These are phyloP conservation scores for Fusarium protoensiforme DNA, from an alignment of 2,329 filamentous ascomycete species.

Conservation along the genomic window DNA sequence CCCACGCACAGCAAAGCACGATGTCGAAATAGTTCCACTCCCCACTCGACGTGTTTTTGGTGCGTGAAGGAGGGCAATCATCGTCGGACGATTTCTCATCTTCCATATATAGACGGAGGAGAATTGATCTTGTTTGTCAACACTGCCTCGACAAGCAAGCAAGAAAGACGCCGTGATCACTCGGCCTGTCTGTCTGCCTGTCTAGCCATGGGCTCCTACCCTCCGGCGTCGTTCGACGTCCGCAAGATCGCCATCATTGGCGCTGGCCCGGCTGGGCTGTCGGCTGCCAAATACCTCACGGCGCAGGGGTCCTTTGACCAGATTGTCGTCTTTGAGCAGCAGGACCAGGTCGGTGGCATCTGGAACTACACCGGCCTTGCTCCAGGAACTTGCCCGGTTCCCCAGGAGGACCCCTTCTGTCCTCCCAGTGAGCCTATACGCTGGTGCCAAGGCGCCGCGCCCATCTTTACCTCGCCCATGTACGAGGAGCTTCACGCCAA, in stretches of 20 bases:
- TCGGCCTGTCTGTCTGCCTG: neutral
- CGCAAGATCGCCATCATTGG: slow-evolving; percentile 81
- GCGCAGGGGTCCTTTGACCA: slow-evolving; percentile 74
- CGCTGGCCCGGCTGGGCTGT: slow-evolving; percentile 82
- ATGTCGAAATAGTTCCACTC: slow-evolving; percentile 38
- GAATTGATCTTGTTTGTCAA: slow-evolving; percentile 1
- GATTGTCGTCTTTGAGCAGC: slow-evolving; percentile 86
- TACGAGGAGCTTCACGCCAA: slow-evolving; percentile 89
- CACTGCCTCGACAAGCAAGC: neutral
- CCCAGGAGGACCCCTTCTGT: slow-evolving; percentile 74
- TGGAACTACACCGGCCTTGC: slow-evolving; percentile 80
- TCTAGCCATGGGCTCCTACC: slow-evolving; percentile 40
- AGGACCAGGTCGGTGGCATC: slow-evolving; percentile 79
- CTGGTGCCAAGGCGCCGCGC: slow-evolving; percentile 51
- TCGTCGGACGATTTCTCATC: slow-evolving; percentile 12
- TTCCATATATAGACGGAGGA: slow-evolving; percentile 12
- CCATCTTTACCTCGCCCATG: slow-evolving; percentile 82
- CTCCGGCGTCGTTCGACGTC: slow-evolving; percentile 57
- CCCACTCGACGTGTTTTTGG: slow-evolving; percentile 23
- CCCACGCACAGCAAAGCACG: slow-evolving; percentile 5
- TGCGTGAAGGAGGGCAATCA: slow-evolving; percentile 24
- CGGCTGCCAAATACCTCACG: slow-evolving; percentile 81
- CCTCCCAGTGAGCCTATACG: slow-evolving; percentile 72
- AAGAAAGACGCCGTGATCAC: neutral
- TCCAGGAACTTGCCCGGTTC: slow-evolving; percentile 64